Base-by-base conservation (phyloP, 2,329 filamentous ascomycete species). In the Claviceps sp. region DNA sequence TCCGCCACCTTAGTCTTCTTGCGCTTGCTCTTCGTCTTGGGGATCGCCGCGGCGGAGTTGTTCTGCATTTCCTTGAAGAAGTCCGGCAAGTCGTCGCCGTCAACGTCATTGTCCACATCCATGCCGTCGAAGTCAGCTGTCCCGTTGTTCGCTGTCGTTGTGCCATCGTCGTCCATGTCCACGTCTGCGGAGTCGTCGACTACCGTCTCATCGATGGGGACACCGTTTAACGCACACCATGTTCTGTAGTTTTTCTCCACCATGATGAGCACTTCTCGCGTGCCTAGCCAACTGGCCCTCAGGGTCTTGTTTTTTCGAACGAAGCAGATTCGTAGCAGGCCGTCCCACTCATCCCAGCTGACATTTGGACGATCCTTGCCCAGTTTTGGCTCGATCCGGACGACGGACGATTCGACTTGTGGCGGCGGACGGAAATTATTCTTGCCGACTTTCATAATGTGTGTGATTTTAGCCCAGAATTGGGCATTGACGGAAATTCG, bases 341-440 rank as follows among this genome's bases (percentile, higher is more conserved):
- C 90, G 63, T 97, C 91, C 84, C 90, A 96, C 67, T 97, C 93
- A 50, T 94, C 88, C 69, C 91, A 97, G 64, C 82, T 87, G 57
- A 97, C 90, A 59, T 88, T 84, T 50, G 91, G 91, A 39, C 88
- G 74, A 57, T 83, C 79, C 47, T 70, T 73, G 11, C 89, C 89
- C 39, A 79, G 77, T 71, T 96, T 94, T 22, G 89, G 89, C 63
- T 91, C 87, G 58, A 96, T 85, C 54, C 90, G 79, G 47, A 96
- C 89, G 6, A 96, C 90, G 53, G 85, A 90, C 7, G 82, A 88
- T 68, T 98, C 93, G 53, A 98, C 93, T 62, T 88, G 80, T 8
- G 93, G 93, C 1, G 93, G 91, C 0, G 93, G 93, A 55, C 88
- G 88, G 77, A 97, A 98, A 72, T 97, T 97, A 69, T 94, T 93